phyloP scores from a whole-genome alignment of 345 rosid genomes.

The Noccaea caerulescens region DNA sequence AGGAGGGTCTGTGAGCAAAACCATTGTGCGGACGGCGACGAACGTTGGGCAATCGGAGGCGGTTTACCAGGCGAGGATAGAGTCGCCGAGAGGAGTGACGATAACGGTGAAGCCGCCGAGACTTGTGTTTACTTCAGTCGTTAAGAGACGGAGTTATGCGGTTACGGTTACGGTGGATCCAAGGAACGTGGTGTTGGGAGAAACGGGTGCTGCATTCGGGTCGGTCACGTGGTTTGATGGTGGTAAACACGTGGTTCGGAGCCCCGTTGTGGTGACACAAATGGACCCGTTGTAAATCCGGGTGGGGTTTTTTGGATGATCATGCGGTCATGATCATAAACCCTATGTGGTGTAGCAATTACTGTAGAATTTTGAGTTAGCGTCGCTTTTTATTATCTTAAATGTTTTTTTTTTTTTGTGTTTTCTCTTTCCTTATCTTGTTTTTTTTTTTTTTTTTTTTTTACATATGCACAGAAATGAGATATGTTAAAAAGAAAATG shows the following conservation, averaged over 20 bases:
- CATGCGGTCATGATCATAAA: slow-evolving; percentile 41
- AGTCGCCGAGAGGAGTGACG: slow-evolving; percentile 64
- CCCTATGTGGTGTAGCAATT: slow-evolving; percentile 29
- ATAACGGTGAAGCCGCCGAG: slow-evolving; percentile 63
- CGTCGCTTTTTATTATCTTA: background rate
- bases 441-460: background rate
- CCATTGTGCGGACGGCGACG: slow-evolving; percentile 63
- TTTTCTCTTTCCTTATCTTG: background rate
- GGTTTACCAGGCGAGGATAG: slow-evolving; percentile 51
- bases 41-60: slow-evolving; percentile 63
- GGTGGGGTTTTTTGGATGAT: slow-evolving; percentile 33
- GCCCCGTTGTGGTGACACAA: slow-evolving; percentile 73
- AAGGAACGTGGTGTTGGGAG: slow-evolving; percentile 54
- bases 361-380: slow-evolving; percentile 35
- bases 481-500: background rate
- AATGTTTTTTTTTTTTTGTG: slow-evolving; percentile 7
- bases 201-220: slow-evolving; percentile 73
- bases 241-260: slow-evolving; percentile 74
- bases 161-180: slow-evolving; percentile 61
- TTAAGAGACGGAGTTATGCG: slow-evolving; percentile 62
- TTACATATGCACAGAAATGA: background rate
- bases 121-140: slow-evolving; percentile 51
- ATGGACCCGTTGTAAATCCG: slow-evolving; percentile 26
- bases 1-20: slow-evolving; percentile 51
- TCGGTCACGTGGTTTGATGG: slow-evolving; percentile 76